Evolutionary conservation across 1,139 yeast species (phyloP), one percentile per base, ranked within the genome.

Genomic region (Casaregolazyma lundiana): DNA sequence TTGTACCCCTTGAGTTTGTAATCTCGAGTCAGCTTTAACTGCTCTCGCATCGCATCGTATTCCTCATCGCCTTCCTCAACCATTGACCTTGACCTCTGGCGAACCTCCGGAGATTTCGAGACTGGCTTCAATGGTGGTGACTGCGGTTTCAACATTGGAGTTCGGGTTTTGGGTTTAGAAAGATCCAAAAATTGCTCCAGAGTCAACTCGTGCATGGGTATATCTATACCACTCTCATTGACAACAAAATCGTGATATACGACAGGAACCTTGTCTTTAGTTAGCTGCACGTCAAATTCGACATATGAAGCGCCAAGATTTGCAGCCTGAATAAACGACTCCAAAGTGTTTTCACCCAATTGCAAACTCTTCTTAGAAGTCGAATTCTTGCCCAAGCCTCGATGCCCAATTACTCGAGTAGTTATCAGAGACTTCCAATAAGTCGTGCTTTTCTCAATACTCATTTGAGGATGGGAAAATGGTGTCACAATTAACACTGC

Each of bases 281-380:
- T 92, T 55, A 92, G 71, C 65, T 92, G 98, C 34, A 92, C 97
- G 66, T 92, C 98, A 64, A 92, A 92, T 66, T 92, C 98, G 45
- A 71, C 75, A 49, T 71, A 71, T 26, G 69, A 61, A 8, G 95
- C 97, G 34, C 98, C 98, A 55, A 92, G 71, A 3, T 95, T 89
- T 0, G 97, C 96, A 0, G 98, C 98, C 8, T 96, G 96, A 62
- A 92, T 86, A 57, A 92, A 92, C 1, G 96, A 86, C 61, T 90
- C 97, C 30, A 92, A 85, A 0, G 98, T 92, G 62, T 92, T 92
- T 62, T 92, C 98, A 38, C 98, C 98, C 51, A 92, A 72, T 67
- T 92, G 98, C 60, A 92, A 73, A 4, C 96, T 85, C 53, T 80
- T 81, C 45, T 83, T 76, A 42, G 77, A 76, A 17, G 79, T 76